Conservation (phyloP, 257 asterid genomes). For the Nicotiana knightiana region DNA sequence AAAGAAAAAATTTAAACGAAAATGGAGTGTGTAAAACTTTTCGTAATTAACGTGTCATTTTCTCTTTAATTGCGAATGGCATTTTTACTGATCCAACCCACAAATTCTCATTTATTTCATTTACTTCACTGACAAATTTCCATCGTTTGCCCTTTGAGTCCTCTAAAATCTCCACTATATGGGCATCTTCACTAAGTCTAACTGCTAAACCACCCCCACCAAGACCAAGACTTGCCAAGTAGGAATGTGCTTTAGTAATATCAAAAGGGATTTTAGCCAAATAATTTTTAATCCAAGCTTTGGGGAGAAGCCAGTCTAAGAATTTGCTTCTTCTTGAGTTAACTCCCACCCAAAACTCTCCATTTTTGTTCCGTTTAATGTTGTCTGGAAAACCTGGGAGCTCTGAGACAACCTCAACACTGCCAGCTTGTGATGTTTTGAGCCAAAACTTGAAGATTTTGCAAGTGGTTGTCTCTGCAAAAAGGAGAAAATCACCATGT, state of each 20-base stretch:
- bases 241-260: constrained; percentile 25
- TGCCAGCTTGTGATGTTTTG: constrained; percentile 28
- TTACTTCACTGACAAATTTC: constrained; percentile 62
- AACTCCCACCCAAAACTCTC: constrained; percentile 78
- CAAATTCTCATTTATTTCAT: constrained; percentile 41
- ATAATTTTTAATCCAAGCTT: constrained; percentile 39
- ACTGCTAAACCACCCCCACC: constrained; percentile 44
- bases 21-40: too few species aligned
- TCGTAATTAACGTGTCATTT: not conserved
- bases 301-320: constrained; percentile 36
- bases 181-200: constrained; percentile 41
- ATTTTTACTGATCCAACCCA: constrained; percentile 69
- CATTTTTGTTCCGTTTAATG: constrained; percentile 40
- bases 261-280: constrained; percentile 33
- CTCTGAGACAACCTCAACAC: constrained; percentile 28
- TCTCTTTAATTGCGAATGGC: constrained; percentile 34
- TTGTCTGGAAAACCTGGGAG: constrained; percentile 73
- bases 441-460: constrained; percentile 51
- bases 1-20: too few species aligned
- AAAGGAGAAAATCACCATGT: constrained; percentile 41
- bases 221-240: constrained; percentile 14
- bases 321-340: constrained; percentile 32
- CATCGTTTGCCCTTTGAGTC: constrained; percentile 30
- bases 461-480: constrained; percentile 62
- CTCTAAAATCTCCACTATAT: constrained; percentile 38